Conservation (phyloP, 495 filamentous ascomycete species). For the Penicillium lividum region DNA sequence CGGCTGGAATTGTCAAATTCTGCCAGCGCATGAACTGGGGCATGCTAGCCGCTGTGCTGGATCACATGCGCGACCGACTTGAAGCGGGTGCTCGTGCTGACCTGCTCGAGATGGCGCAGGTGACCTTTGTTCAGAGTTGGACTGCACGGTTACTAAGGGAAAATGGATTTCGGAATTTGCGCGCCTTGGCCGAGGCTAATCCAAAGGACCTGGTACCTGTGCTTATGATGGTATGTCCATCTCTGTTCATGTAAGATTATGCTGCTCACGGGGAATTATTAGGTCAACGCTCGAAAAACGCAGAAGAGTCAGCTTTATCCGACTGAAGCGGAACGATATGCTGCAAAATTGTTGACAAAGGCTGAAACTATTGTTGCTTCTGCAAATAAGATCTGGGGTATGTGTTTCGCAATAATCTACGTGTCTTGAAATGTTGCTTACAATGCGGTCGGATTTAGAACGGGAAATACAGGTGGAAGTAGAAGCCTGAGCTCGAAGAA, state of each 20-base stretch:
- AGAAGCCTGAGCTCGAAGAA: slow-evolving; percentile 34
- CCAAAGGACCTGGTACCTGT: slow-evolving; percentile 68
- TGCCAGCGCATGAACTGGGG: slow-evolving; percentile 76
- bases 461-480: slow-evolving; percentile 47
- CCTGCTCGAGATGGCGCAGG: slow-evolving; percentile 69
- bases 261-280: background rate
- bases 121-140: slow-evolving; percentile 76
- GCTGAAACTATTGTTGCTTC: slow-evolving; percentile 69
- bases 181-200: slow-evolving; percentile 66
- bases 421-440: slow-evolving; percentile 6
- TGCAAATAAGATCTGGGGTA: slow-evolving; percentile 75
- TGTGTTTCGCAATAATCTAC: background rate
- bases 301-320: slow-evolving; percentile 58
- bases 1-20: slow-evolving; percentile 74
- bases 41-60: slow-evolving; percentile 70
- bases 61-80: slow-evolving; percentile 75
- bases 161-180: slow-evolving; percentile 70
- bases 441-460: slow-evolving; percentile 24
- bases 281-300: slow-evolving; percentile 54
- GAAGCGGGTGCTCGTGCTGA: slow-evolving; percentile 75
- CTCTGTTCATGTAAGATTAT: background rate
- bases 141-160: slow-evolving; percentile 78
- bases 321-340: slow-evolving; percentile 62
- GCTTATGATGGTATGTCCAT: slow-evolving; percentile 59
- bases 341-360: slow-evolving; percentile 63